Evolutionary conservation across 352 stramenopile species (phyloP).

Genomic region (Phytophthora sansomeana): DNA sequence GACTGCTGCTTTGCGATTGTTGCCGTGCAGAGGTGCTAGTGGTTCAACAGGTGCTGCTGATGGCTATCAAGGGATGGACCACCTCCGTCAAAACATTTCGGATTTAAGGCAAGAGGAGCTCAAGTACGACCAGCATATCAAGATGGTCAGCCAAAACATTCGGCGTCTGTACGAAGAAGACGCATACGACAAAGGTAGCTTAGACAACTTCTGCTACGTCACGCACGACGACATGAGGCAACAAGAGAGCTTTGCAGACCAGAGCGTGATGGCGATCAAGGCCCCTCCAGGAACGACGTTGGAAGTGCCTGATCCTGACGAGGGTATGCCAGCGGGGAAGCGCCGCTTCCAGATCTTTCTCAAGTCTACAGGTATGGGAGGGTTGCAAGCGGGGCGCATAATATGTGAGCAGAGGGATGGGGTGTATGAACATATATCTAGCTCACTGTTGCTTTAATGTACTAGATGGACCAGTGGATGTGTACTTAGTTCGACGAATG

Average conservation of each 20-base stretch:
- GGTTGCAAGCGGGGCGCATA: slow-evolving; percentile 3
- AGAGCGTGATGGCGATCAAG: slow-evolving; percentile 95
- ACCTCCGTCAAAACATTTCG: slow-evolving; percentile 78
- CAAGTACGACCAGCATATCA: slow-evolving; percentile 88
- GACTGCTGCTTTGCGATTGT: slow-evolving; percentile 1
- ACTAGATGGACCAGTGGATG: slow-evolving; percentile 87
- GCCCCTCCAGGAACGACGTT: slow-evolving; percentile 94
- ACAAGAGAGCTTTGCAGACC: slow-evolving; percentile 84
- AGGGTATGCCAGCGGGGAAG: slow-evolving; percentile 91
- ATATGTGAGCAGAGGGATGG: background rate
- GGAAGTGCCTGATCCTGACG: slow-evolving; percentile 94
- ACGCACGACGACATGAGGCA: slow-evolving; percentile 91
- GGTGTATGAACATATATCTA: background rate
- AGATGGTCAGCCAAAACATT: slow-evolving; percentile 83
- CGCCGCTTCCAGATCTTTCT: slow-evolving; percentile 95
- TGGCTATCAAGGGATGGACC: slow-evolving; percentile 71
- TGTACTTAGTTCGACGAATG: slow-evolving; percentile 88
- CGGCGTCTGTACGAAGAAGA: slow-evolving; percentile 87
- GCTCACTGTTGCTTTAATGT: slow-evolving; percentile 4
- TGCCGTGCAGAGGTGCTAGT: slow-evolving; percentile 57
- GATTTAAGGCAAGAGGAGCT: slow-evolving; percentile 86
- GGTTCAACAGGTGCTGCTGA: slow-evolving; percentile 53
- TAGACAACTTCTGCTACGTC: slow-evolving; percentile 87
- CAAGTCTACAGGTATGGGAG: slow-evolving; percentile 77
- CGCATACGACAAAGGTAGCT: slow-evolving; percentile 75